Conservation (phyloP, 108 stramenopile genomes). For the Cyclostephanos invisitatus region DNA sequence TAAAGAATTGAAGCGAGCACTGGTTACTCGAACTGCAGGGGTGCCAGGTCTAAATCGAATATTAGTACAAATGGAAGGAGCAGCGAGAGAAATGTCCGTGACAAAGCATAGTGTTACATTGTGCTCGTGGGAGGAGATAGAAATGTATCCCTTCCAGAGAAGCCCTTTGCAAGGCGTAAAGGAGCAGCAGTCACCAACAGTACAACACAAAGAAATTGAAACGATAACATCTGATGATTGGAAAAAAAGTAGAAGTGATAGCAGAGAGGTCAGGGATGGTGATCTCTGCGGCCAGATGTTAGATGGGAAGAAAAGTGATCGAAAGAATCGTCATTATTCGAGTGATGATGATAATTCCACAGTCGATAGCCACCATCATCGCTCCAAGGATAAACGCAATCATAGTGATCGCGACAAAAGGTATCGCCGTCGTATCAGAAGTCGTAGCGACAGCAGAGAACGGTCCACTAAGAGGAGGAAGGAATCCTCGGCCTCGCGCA, state of each 20-base stretch:
- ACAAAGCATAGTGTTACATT: constrained; percentile 60
- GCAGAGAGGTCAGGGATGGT: constrained; percentile 14
- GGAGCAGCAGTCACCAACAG: background rate
- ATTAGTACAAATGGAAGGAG: constrained; percentile 69
- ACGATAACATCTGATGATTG: constrained; percentile 16
- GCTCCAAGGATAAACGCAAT: constrained; percentile 26
- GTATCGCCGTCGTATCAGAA: constrained; percentile 19
- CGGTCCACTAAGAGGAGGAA: constrained; percentile 12
- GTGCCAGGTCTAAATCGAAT: constrained; percentile 88
- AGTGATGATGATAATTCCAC: background rate
- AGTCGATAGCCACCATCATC: constrained; percentile 11
- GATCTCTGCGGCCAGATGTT: constrained; percentile 7
- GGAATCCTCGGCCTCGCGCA: constrained; percentile 1
- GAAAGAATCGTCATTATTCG: constrained; percentile 9
- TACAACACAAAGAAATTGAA: background rate
- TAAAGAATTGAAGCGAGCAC: constrained; percentile 43
- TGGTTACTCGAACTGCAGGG: constrained; percentile 60
- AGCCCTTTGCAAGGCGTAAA: background rate
- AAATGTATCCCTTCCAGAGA: constrained; percentile 61
- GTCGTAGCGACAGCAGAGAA: constrained; percentile 20
- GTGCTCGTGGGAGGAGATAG: constrained; percentile 63
- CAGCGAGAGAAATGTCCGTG: constrained; percentile 47
- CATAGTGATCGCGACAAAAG: constrained; percentile 20
- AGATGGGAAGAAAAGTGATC: constrained; percentile 20
- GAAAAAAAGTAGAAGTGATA: constrained; percentile 2